Evolutionary conservation across 1,139 yeast species (phyloP).

Genomic region (Debaryomyces subglobosus): DNA sequence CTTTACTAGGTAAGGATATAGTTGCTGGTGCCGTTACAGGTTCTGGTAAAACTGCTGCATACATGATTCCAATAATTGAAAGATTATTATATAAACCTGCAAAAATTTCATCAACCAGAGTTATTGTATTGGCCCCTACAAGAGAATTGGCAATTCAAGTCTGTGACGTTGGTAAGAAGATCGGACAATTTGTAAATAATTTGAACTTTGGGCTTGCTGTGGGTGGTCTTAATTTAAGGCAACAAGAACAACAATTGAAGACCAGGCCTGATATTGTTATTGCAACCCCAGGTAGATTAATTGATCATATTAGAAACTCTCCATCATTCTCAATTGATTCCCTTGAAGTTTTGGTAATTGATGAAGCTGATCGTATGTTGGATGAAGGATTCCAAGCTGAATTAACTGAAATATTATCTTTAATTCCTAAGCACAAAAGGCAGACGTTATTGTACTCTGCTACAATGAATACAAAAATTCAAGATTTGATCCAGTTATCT

Average conservation of each 20-base stretch:
- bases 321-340: slow-evolving; percentile 89
- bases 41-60: slow-evolving; percentile 99
- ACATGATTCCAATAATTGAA: slow-evolving; percentile 93
- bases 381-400: slow-evolving; percentile 98
- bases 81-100: slow-evolving; percentile 87
- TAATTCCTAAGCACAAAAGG: slow-evolving; percentile 82
- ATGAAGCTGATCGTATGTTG: slow-evolving; percentile 98
- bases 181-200: slow-evolving; percentile 75
- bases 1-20: slow-evolving; percentile 87
- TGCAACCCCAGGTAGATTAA: slow-evolving; percentile 97
- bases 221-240: slow-evolving; percentile 94
- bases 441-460: slow-evolving; percentile 96
- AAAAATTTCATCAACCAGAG: slow-evolving; percentile 84
- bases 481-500: slow-evolving; percentile 83
- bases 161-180: slow-evolving; percentile 85
- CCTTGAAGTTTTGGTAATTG: slow-evolving; percentile 89
- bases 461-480: slow-evolving; percentile 93
- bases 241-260: slow-evolving; percentile 92
- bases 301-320: slow-evolving; percentile 94
- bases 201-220: slow-evolving; percentile 90
- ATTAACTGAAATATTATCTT: slow-evolving; percentile 81
- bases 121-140: slow-evolving; percentile 88
- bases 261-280: slow-evolving; percentile 93
- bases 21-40: slow-evolving; percentile 99
- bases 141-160: slow-evolving; percentile 98